Evolutionary conservation across 352 stramenopile genomes (phyloP).

Genomic region (Phytophthora pluvialis): DNA sequence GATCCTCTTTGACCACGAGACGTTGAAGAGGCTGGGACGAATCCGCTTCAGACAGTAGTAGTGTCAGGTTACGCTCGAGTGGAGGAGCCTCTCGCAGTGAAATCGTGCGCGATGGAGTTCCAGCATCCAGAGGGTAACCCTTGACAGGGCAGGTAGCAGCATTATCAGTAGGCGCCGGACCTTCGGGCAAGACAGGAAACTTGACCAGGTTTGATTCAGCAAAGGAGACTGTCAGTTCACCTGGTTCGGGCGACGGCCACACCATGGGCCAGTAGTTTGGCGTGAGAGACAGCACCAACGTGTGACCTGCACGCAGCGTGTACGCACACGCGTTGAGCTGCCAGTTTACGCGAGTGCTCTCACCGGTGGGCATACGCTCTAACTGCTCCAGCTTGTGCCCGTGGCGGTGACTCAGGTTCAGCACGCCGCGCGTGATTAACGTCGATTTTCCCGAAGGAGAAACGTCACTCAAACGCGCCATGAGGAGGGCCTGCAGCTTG

Average conservation of each 20-base stretch:
- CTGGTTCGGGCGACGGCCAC: conserved; percentile 54
- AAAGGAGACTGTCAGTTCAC: conserved; percentile 40
- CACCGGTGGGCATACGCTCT: conserved; percentile 39
- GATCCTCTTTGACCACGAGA: conserved; percentile 44
- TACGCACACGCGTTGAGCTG: conserved; percentile 59
- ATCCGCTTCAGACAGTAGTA: conserved; percentile 49
- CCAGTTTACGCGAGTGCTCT: conserved; percentile 36
- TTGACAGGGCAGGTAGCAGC: conserved; percentile 33
- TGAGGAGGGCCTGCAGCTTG: conserved; percentile 46
- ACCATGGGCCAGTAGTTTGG: conserved; percentile 62
- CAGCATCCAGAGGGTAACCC: conserved; percentile 41
- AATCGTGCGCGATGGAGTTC: conserved; percentile 37
- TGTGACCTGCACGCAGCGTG: conserved; percentile 37
- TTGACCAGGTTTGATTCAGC: conserved; percentile 36
- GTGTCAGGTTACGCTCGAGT: conserved; percentile 38
- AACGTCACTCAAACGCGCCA: conserved; percentile 52
- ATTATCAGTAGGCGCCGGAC: background rate
- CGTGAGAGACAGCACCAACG: conserved; percentile 45
- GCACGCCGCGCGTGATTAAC: conserved; percentile 49
- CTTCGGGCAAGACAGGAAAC: conserved; percentile 37
- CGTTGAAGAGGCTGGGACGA: conserved; percentile 37
- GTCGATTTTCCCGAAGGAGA: conserved; percentile 49
- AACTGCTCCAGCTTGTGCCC: conserved; percentile 42
- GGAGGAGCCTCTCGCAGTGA: conserved; percentile 42
- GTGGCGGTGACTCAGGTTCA: conserved; percentile 53